Conservation (phyloP, 306 rosid genomes). For the Crataegus laevigata region DNA sequence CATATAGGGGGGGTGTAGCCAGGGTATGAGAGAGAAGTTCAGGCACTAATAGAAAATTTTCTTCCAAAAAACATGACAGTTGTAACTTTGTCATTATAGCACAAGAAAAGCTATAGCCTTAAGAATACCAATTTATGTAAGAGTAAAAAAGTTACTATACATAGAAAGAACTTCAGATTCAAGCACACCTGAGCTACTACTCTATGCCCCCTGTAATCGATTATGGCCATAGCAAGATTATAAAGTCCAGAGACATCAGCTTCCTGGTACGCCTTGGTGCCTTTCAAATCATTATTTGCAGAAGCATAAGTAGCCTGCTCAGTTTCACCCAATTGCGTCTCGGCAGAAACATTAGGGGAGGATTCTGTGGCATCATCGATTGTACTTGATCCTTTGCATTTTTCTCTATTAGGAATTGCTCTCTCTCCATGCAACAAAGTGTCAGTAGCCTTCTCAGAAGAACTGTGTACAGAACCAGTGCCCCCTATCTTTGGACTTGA, state of each 20-base stretch:
- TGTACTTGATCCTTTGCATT: conserved; percentile 26
- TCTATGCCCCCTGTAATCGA: conserved; percentile 97
- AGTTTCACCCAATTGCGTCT: conserved; percentile 69
- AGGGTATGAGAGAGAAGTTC: not conserved
- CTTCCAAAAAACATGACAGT: not conserved
- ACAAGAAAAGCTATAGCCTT: not conserved
- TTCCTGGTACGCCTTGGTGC: conserved; percentile 98
- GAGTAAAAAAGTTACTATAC: not conserved
- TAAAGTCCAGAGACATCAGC: conserved; percentile 93
- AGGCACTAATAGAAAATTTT: not conserved
- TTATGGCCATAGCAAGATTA: conserved; percentile 93
- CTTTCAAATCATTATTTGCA: conserved; percentile 98
- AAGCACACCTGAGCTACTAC: conserved; percentile 97
- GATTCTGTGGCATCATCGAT: conserved; percentile 41
- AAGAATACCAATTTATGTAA: not conserved
- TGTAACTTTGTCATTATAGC: not conserved
- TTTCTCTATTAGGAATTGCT: conserved; percentile 53
- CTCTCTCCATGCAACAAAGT: conserved; percentile 29
- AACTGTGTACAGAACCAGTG: conserved; percentile 27
- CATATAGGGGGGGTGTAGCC: not conserved
- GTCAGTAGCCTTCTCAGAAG: conserved; percentile 40
- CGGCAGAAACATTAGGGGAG: conserved; percentile 42
- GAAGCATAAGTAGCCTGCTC: conserved; percentile 99
- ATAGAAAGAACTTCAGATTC: not conserved
- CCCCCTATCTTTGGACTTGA: conserved; percentile 33